Evolutionary conservation across 2,329 filamentous ascomycete genomes (phyloP).

Genomic region (Waltergamsia citrina): DNA sequence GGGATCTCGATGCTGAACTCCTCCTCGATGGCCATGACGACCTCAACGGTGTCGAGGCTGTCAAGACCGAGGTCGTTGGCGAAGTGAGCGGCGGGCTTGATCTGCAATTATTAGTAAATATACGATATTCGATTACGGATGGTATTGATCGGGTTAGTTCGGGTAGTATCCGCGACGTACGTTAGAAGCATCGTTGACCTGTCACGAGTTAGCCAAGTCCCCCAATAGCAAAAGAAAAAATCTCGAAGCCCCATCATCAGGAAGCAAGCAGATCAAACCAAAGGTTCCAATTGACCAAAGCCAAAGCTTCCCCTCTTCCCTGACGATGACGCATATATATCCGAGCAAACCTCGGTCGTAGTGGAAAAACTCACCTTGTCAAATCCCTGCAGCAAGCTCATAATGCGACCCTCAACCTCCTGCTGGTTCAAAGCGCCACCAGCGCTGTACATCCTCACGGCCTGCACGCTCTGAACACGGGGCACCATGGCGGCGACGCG

Average conservation of each 20-base stretch:
- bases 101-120: constrained; percentile 39
- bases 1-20: constrained; percentile 89
- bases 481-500: constrained; percentile 52
- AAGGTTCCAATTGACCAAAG: too few species aligned
- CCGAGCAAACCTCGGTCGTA: constrained; percentile 18
- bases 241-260: too few species aligned
- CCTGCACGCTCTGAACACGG: constrained; percentile 52
- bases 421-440: constrained; percentile 67
- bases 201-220: constrained; percentile 8
- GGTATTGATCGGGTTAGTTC: constrained; percentile 6
- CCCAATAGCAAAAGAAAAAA: too few species aligned
- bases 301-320: too few species aligned
- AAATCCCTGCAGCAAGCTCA: constrained; percentile 88
- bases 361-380: constrained; percentile 57
- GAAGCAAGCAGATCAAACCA: too few species aligned
- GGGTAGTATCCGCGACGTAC: constrained; percentile 29
- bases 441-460: constrained; percentile 79
- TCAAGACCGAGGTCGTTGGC: constrained; percentile 95
- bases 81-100: constrained; percentile 80
- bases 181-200: constrained; percentile 61
- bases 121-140: neutral
- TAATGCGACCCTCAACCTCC: constrained; percentile 86
- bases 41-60: constrained; percentile 96
- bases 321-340: too few species aligned
- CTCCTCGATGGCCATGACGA: constrained; percentile 99